Percentiles rank a stretch among this genome's conserved stretches.
These are phyloP conservation scores for Coemansia sp. DNA, from an alignment of 192 early-diverging fungal species.

Conservation along the genomic window DNA sequence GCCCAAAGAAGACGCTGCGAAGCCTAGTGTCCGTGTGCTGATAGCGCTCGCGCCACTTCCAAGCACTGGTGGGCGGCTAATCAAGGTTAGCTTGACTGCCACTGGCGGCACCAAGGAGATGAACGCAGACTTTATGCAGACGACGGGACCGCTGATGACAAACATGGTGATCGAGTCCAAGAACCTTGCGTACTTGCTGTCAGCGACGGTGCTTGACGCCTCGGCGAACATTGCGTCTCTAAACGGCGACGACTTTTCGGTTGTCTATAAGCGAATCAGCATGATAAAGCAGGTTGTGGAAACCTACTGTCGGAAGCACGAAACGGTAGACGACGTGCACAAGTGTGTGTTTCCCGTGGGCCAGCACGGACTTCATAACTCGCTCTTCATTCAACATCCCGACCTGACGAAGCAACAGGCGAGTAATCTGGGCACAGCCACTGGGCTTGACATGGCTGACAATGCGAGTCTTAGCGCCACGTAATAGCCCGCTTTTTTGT, in stretches of 20 bases:
- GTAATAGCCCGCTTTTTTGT: too few relatives aligned
- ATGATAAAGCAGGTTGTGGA: slow-evolving; percentile 41
- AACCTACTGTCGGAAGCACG: slow-evolving; percentile 16
- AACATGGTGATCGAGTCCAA: slow-evolving; percentile 29
- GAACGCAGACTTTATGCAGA: slow-evolving; percentile 39
- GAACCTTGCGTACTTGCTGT: slow-evolving; percentile 34
- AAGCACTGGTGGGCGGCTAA: slow-evolving; percentile 26
- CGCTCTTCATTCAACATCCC: slow-evolving; percentile 16
- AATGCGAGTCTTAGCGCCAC: background rate
- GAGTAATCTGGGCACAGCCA: background rate
- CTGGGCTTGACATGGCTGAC: background rate
- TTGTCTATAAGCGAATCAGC: slow-evolving; percentile 31
- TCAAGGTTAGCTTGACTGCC: slow-evolving; percentile 37
- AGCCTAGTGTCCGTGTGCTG: slow-evolving; percentile 16
- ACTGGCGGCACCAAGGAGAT: slow-evolving; percentile 31
- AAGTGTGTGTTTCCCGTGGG: slow-evolving; percentile 40
- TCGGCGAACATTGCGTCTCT: slow-evolving; percentile 49
- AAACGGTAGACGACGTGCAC: slow-evolving; percentile 22
- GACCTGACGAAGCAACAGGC: background rate
- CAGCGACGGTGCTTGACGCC: slow-evolving; percentile 41
- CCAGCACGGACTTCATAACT: slow-evolving; percentile 33
- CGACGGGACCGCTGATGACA: slow-evolving; percentile 47
- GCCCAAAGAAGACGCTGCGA: background rate
- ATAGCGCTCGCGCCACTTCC: slow-evolving; percentile 37
- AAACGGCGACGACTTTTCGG: slow-evolving; percentile 42